Percentiles rank a stretch among this genome's conserved stretches.
Evolutionary conservation across 768 basidiomycete genomes (phyloP).

Genomic region (Trichaptum fuscoviolaceum): DNA sequence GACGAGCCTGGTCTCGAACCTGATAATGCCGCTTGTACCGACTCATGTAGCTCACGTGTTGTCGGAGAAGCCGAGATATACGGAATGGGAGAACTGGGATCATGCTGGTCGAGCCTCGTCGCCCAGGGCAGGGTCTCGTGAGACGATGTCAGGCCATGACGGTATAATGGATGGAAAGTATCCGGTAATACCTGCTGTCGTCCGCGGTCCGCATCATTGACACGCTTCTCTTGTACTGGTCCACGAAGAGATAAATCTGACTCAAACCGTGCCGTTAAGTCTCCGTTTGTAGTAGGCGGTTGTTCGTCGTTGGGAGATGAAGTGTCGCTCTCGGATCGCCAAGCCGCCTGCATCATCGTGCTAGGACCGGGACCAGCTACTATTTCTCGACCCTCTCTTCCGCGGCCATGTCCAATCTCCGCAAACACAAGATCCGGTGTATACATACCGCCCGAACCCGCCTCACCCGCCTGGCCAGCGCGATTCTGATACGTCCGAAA

Average conservation of each 20-base stretch:
- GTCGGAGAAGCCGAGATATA: conserved; percentile 25
- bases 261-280: background rate
- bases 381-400: conserved; percentile 24
- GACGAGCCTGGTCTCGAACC: conserved; percentile 2
- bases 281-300: background rate
- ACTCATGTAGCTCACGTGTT: conserved; percentile 37
- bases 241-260: background rate
- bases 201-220: background rate
- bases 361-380: conserved; percentile 14
- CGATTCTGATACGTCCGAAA: conserved; percentile 54
- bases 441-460: conserved; percentile 39
- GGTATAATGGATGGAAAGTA: background rate
- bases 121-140: background rate
- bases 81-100: conserved; percentile 1
- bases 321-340: background rate
- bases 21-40: conserved; percentile 29
- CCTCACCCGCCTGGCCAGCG: conserved; percentile 31
- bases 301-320: background rate
- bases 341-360: conserved; percentile 6
- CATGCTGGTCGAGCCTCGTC: background rate
- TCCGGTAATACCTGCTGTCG: background rate
- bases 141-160: background rate
- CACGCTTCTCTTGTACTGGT: background rate
- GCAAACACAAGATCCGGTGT: conserved; percentile 73
- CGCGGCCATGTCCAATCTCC: conserved; percentile 72